Evolutionary conservation across 2,329 filamentous ascomycete species (phyloP).

Genomic region (Pestalotiopsis sp.): DNA sequence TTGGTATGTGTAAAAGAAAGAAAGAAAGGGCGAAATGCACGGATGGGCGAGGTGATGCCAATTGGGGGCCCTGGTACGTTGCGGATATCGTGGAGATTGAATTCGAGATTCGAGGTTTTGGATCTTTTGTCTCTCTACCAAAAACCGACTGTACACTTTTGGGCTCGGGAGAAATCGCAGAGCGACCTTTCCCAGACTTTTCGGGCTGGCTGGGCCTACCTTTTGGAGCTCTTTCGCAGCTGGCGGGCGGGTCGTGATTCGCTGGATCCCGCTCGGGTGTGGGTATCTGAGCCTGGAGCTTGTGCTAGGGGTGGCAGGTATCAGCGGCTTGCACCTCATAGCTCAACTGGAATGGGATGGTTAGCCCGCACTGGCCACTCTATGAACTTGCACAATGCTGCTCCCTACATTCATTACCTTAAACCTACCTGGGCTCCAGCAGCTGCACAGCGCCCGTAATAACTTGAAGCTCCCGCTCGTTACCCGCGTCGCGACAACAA

Average conservation of each 20-base stretch:
- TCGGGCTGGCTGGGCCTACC: constrained; percentile 4
- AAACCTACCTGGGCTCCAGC: too few species aligned
- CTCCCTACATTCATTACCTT: neutral
- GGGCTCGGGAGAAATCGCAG: constrained; percentile 41
- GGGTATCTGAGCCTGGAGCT: neutral
- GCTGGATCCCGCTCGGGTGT: neutral
- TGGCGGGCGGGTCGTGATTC: neutral
- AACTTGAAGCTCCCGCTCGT: neutral
- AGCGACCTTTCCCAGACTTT: constrained; percentile 21
- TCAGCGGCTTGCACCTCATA: neutral
- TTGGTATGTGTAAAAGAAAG: constrained; percentile 34
- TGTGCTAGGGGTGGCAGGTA: neutral
- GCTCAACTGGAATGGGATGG: neutral
- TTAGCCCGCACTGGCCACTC: neutral
- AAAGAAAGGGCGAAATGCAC: constrained; percentile 24
- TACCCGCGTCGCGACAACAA: neutral
- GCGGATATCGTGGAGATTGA: constrained; percentile 17
- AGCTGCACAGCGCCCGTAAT: neutral
- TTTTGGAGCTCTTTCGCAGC: neutral
- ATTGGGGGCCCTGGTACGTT: constrained; percentile 43
- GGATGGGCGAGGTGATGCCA: constrained; percentile 43
- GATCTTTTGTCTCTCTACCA: neutral
- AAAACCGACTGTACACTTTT: neutral
- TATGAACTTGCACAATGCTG: neutral
- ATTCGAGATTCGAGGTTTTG: constrained; percentile 18